A percentile compares a stretch with the other conserved stretches of the same genome.
Conservation (phyloP, 345 rosid genomes). For the Raphanus raphanistrum region DNA sequence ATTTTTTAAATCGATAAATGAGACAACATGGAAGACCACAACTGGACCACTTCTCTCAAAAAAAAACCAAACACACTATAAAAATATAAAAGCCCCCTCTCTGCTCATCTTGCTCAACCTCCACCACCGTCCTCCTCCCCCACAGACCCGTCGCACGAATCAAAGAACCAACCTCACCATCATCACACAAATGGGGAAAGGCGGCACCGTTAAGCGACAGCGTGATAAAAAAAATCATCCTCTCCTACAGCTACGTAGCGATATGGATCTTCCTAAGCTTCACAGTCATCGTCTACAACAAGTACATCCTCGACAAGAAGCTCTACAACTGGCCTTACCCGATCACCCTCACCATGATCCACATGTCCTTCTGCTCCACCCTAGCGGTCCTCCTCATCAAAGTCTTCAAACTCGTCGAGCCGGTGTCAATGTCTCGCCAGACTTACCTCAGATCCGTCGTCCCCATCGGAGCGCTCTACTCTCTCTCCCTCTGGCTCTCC, state of each 20-base stretch:
- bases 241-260: conserved; percentile 89
- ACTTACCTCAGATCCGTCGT: conserved; percentile 81
- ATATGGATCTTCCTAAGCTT: conserved; percentile 98
- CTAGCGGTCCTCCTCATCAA: conserved; percentile 86
- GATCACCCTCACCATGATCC: conserved; percentile 96
- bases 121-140: conserved; percentile 25
- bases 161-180: background rate
- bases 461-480: conserved; percentile 89
- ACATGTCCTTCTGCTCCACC: conserved; percentile 91
- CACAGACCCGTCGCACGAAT: background rate
- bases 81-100: background rate
- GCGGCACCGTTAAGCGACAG: conserved; percentile 81
- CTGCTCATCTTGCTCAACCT: background rate
- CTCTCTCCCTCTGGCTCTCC: conserved; percentile 90
- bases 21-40: conserved; percentile 26
- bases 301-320: conserved; percentile 96
- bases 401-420: conserved; percentile 88
- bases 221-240: conserved; percentile 78
- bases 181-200: conserved; percentile 67
- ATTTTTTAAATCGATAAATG: background rate
- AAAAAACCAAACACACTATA: background rate
- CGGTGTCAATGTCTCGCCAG: conserved; percentile 81
- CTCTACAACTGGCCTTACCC: conserved; percentile 99
- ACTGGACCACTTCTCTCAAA: conserved; percentile 16
- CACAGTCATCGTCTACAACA: conserved; percentile 98